A percentile compares a stretch with the other conserved stretches of the same genome.
Conservation (phyloP, 1,284 basidiomycete genomes). For the Athelia psychrophila region DNA sequence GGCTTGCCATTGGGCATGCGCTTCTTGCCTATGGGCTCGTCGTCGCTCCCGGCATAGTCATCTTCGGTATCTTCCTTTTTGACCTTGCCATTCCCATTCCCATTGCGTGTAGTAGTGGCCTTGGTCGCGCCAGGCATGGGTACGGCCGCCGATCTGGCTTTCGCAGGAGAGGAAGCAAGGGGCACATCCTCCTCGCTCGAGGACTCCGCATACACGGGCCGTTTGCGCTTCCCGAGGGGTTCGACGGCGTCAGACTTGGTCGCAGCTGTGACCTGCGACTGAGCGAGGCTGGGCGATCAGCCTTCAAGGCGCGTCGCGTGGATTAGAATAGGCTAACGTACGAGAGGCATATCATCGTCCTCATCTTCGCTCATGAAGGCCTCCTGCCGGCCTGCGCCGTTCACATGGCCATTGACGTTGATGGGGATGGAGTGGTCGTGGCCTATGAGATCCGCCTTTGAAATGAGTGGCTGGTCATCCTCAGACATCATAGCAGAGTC, state of each 20-base stretch:
- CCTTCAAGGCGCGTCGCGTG: constrained; percentile 12
- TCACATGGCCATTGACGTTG: constrained; percentile 43
- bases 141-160: constrained; percentile 35
- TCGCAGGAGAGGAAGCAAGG: constrained; percentile 66
- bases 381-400: constrained; percentile 29
- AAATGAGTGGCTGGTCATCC: constrained; percentile 65
- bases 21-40: constrained; percentile 29
- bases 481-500: constrained; percentile 54
- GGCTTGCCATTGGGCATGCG: constrained; percentile 32
- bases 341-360: constrained; percentile 68
- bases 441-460: constrained; percentile 34
- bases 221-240: constrained; percentile 57
- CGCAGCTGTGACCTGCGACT: constrained; percentile 47
- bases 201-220: constrained; percentile 40
- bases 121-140: constrained; percentile 40
- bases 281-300: constrained; percentile 1
- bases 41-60: constrained; percentile 29
- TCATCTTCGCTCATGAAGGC: constrained; percentile 61
- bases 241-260: constrained; percentile 44
- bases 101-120: constrained; percentile 32
- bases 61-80: constrained; percentile 26
- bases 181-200: constrained; percentile 72
- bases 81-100: constrained; percentile 37
- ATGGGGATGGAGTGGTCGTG: constrained; percentile 28
- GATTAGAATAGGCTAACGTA: constrained; percentile 29